Evolutionary conservation across 129 eudicot genomes (phyloP).

Genomic region (Artemisia argyi): DNA sequence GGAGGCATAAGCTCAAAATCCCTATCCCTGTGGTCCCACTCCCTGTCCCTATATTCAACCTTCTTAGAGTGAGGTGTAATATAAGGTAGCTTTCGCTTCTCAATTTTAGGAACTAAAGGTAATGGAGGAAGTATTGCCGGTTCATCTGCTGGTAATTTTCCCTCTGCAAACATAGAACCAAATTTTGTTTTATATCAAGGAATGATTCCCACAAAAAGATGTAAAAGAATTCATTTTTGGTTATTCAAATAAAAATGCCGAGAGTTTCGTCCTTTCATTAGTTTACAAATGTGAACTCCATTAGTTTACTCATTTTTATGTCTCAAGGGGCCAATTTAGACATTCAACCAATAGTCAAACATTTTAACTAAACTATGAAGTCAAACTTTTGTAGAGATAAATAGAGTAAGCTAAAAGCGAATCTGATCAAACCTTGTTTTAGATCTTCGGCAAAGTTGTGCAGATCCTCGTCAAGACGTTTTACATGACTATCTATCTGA

Average conservation of each 20-base stretch:
- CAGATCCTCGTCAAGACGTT: constrained; percentile 96
- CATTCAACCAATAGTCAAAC: neutral
- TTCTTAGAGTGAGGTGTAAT: constrained; percentile 72
- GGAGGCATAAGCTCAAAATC: constrained; percentile 99
- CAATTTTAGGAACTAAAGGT: constrained; percentile 81
- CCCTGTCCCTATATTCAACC: constrained; percentile 71
- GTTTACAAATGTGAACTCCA: neutral
- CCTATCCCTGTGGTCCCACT: constrained; percentile 87
- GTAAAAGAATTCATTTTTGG: neutral
- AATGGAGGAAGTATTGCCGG: constrained; percentile 92
- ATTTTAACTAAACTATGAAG: neutral
- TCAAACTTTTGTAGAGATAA: neutral
- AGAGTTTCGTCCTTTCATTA: neutral
- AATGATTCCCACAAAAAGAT: constrained; percentile 8
- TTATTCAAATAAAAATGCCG: neutral
- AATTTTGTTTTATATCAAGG: neutral
- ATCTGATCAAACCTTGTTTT: constrained; percentile 72
- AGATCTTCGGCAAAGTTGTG: constrained; percentile 92
- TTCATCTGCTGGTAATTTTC: constrained; percentile 90
- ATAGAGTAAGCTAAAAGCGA: constrained; percentile 15
- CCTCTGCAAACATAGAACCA: constrained; percentile 51
- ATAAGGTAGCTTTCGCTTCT: constrained; percentile 57
- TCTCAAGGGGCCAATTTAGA: neutral
- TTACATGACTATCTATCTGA: constrained; percentile 98
- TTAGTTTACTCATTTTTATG: neutral